Evolutionary conservation across 2,329 filamentous ascomycete genomes (phyloP), one percentile per base, ranked within the genome.

Genomic region (Sporothrix phasma): DNA sequence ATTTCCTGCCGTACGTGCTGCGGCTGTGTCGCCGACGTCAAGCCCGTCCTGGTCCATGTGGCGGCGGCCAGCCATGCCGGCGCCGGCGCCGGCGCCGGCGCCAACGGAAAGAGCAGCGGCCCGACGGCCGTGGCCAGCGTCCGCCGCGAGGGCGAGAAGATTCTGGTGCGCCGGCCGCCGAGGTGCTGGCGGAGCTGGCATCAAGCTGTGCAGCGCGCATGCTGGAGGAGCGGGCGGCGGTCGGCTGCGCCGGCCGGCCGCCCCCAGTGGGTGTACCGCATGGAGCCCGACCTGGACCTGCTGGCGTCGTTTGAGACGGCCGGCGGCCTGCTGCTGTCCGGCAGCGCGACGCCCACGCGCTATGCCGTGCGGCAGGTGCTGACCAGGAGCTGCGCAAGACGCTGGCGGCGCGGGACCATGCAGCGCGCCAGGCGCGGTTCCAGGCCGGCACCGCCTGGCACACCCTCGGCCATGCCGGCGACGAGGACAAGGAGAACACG

Each of bases 281-380:
- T 99, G 90, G 93, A 97, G 72, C 94, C 94, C 53, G 81, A 85
- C 64, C 80, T 99, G n/a, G 94, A 99, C 74, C 80, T 83, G 8
- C 81, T 97, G 0, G 81, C 88, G 0, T 82, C 83, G 0, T 97
- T 90, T 69, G 86, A 90, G 69, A 90, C 90, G 0, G 83, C 81
- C 7, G 76, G 81, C 2, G 77, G 84, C 3, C 76, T 81, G 3
- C 70, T 79, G 2, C 76, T 83, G 17, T 77, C 80, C 2, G 83
- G 49, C 43, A 82, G 84, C 3, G 83, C 84, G 10, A 86, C 85
- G 0, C 91, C 90, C 0, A 90, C 90, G 0, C 85, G 94, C n/a
- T 99, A 91, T 72, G 93, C 93, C 1, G 88, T 99, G 5, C 87
- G 94, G 24, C 93, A 97, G 74, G 92, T 97, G 8, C 81, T 99